A percentile compares a stretch with the other conserved stretches of the same genome.
phyloP scores from a whole-genome alignment of 2,329 filamentous ascomycete genomes.

The Lecanoromycetidae sp. region DNA sequence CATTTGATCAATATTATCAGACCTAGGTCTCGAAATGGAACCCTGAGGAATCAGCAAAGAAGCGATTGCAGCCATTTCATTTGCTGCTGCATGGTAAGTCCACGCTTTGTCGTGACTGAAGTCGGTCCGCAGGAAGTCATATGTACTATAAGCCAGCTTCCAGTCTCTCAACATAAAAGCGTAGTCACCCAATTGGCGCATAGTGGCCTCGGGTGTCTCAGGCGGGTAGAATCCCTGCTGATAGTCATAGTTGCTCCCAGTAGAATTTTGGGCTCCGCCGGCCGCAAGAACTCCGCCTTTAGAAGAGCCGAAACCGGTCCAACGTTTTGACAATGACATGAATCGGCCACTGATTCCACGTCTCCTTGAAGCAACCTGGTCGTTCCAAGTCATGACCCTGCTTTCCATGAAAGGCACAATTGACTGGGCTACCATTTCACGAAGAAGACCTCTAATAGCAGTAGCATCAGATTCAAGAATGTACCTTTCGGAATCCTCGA shows the following conservation, averaged over 20 bases:
- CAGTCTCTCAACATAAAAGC: slow-evolving; percentile 95
- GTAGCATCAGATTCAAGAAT: slow-evolving; percentile 88
- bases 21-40: slow-evolving; percentile 60
- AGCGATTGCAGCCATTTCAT: slow-evolving; percentile 87
- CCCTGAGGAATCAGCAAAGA: slow-evolving; percentile 64
- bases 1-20: slow-evolving; percentile 74
- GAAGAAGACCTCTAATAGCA: slow-evolving; percentile 75
- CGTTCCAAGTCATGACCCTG: slow-evolving; percentile 83
- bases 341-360: slow-evolving; percentile 86
- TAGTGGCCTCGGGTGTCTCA: slow-evolving; percentile 74
- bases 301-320: slow-evolving; percentile 65
- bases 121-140: slow-evolving; percentile 77
- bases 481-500: slow-evolving; percentile 60
- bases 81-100: slow-evolving; percentile 84
- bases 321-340: slow-evolving; percentile 84
- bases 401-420: slow-evolving; percentile 95
- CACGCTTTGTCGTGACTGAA: slow-evolving; percentile 94
- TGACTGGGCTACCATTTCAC: slow-evolving; percentile 91
- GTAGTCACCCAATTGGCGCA: slow-evolving; percentile 89
- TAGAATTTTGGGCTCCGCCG: slow-evolving; percentile 33
- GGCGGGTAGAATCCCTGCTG: slow-evolving; percentile 69
- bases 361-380: slow-evolving; percentile 83
- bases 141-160: slow-evolving; percentile 83
- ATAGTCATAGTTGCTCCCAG: slow-evolving; percentile 62
- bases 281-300: slow-evolving; percentile 45